phyloP scores from a whole-genome alignment of 2,329 filamentous ascomycete genomes.

The Fusarium xyrophilum region DNA sequence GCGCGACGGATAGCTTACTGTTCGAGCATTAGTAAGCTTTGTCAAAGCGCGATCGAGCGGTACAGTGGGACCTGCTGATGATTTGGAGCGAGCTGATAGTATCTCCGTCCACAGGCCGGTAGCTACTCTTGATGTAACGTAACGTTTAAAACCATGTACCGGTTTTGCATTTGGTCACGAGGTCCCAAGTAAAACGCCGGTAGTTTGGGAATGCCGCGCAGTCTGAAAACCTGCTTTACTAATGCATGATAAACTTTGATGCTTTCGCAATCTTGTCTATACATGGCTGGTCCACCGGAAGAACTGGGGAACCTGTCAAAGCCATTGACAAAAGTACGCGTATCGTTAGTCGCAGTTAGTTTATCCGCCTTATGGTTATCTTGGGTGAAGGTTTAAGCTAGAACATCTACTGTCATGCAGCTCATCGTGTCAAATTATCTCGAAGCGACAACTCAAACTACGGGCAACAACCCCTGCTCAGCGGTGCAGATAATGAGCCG shows the following conservation, averaged over 20 bases:
- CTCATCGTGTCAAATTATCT: not conserved
- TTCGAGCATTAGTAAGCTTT: not conserved
- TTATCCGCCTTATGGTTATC: not conserved
- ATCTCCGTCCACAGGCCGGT: not conserved
- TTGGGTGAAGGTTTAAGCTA: too few relatives aligned
- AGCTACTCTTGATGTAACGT: not conserved
- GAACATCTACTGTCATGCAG: fast-evolving
- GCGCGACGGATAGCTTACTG: not conserved
- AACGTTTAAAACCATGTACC: not conserved
- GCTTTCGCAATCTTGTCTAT: not conserved
- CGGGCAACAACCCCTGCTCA: not conserved
- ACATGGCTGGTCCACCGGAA: not conserved
- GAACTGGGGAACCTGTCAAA: not conserved
- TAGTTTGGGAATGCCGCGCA: not conserved
- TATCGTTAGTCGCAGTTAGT: not conserved
- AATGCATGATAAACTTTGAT: not conserved
- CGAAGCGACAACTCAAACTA: not conserved
- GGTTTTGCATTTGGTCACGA: not conserved
- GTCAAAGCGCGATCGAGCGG: not conserved
- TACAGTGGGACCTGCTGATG: not conserved
- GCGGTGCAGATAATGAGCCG: not conserved
- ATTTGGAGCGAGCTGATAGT: not conserved
- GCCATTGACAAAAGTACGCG: too few relatives aligned
- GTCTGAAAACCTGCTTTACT: too few relatives aligned
- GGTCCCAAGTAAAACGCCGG: not conserved